Percentiles rank a stretch among this genome's conserved stretches.
Conservation (phyloP, 441 rosid genomes). For the Erodium chrysanthum region DNA sequence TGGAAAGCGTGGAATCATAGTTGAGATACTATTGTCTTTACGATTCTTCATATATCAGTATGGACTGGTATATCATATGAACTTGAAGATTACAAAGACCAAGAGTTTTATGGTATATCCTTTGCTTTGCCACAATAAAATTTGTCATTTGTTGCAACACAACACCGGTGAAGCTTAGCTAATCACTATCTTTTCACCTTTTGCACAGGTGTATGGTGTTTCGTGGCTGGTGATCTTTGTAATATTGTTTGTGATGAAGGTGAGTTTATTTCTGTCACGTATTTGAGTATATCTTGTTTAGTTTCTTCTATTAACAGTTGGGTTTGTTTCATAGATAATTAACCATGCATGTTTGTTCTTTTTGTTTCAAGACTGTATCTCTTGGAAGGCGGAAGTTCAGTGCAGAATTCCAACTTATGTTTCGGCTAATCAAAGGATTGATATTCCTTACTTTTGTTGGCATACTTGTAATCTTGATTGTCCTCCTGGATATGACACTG, state of each 20-base stretch:
- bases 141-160: constrained; percentile 13
- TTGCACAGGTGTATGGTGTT: constrained; percentile 67
- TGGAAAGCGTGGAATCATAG: constrained; percentile 79
- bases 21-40: constrained; percentile 68
- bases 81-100: constrained; percentile 39
- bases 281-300: not conserved
- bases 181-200: constrained; percentile 9
- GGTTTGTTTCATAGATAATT: not conserved
- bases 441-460: constrained; percentile 77
- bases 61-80: constrained; percentile 75
- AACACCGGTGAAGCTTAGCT: too few species aligned
- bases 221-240: constrained; percentile 92
- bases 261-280: constrained; percentile 21
- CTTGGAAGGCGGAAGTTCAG: constrained; percentile 86
- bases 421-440: constrained; percentile 88
- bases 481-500: constrained; percentile 71
- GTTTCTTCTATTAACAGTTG: not conserved
- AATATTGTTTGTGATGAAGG: constrained; percentile 93
- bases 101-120: constrained; percentile 57
- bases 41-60: constrained; percentile 31
- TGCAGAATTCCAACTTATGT: constrained; percentile 85
- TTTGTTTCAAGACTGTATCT: constrained; percentile 59
- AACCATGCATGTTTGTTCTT: not conserved
- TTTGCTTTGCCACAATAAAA: not conserved
- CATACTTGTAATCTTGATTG: constrained; percentile 63